These are phyloP conservation scores for Xylariaceae sp. DNA, from an alignment of 2,329 filamentous ascomycete genomes.

Conservation along the genomic window DNA sequence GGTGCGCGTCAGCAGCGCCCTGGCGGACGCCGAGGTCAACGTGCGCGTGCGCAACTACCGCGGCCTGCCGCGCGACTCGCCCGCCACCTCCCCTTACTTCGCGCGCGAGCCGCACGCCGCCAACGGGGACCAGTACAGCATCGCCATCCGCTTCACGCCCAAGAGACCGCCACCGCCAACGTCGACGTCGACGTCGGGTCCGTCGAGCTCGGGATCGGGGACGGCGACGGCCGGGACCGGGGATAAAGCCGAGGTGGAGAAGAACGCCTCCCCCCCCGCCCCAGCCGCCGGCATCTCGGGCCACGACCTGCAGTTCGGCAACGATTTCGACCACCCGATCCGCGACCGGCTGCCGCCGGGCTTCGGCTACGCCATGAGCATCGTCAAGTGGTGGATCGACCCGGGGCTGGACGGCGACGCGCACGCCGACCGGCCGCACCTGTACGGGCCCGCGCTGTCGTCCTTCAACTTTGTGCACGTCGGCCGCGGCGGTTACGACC, in stretches of 20 bases:
- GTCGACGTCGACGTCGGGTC: conserved; percentile 1
- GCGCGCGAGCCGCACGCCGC: conserved; percentile 55
- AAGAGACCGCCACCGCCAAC: conserved; percentile 33
- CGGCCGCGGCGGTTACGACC: conserved; percentile 37
- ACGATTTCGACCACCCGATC: conserved; percentile 91
- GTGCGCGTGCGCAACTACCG: conserved; percentile 62
- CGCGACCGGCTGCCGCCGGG: conserved; percentile 78
- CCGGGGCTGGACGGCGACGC: conserved; percentile 85
- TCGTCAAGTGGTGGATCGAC: conserved; percentile 87
- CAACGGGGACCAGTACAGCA: conserved; percentile 73
- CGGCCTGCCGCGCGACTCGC: conserved; percentile 66
- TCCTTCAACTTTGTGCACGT: conserved; percentile 72
- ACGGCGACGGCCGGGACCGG: conserved; percentile 13
- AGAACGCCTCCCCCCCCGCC: neutral
- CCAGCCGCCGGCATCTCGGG: conserved; percentile 49
- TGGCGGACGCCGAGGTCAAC: conserved; percentile 60
- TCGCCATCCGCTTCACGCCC: conserved; percentile 72
- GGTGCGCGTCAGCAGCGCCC: conserved; percentile 53
- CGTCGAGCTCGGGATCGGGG: neutral
- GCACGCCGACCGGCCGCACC: conserved; percentile 75
- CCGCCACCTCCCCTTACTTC: conserved; percentile 72
- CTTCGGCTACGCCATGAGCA: conserved; percentile 74
- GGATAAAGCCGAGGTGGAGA: neutral
- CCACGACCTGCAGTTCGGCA: conserved; percentile 78
- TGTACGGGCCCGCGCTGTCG: conserved; percentile 76